Evolutionary conservation across 228 moss, liverwort and hornwort species (phyloP).

Genomic region (Sphagnum fallax): DNA sequence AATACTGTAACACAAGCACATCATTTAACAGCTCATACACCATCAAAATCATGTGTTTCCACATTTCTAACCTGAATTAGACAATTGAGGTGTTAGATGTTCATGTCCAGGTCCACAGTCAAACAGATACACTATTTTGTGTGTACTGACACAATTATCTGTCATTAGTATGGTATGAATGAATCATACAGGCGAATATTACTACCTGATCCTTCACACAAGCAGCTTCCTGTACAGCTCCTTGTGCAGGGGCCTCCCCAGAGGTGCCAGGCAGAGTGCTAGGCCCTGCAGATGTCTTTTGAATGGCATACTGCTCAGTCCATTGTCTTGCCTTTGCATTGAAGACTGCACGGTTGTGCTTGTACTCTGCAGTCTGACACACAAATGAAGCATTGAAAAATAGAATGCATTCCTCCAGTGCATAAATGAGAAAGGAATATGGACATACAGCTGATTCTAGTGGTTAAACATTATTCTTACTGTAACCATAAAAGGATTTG

Average conservation of each 20-base stretch:
- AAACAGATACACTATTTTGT: not conserved
- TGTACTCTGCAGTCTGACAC: constrained; percentile 77
- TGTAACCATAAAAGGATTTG: not conserved
- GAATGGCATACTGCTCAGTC: constrained; percentile 62
- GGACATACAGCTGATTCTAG: not conserved
- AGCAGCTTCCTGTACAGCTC: constrained; percentile 12
- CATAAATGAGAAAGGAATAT: not conserved
- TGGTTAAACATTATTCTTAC: not conserved
- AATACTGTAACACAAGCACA: too few relatives aligned
- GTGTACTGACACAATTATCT: not conserved
- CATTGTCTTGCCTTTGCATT: constrained; percentile 65
- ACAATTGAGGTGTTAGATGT: not conserved
- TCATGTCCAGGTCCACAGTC: not conserved
- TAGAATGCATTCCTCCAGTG: not conserved
- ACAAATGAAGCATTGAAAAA: constrained; percentile 1
- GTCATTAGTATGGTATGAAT: not conserved
- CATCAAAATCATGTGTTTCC: not conserved
- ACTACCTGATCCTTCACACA: constrained; percentile 6
- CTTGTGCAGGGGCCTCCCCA: constrained; percentile 10
- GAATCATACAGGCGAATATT: not conserved
- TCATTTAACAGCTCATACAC: too few relatives aligned
- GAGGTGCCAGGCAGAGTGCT: constrained; percentile 5
- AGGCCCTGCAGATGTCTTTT: constrained; percentile 7
- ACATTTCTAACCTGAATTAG: not conserved
- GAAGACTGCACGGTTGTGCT: constrained; percentile 65